These are phyloP conservation scores for Colletotrichum horii DNA, from an alignment of 2,329 filamentous ascomycete species.

Conservation along the genomic window DNA sequence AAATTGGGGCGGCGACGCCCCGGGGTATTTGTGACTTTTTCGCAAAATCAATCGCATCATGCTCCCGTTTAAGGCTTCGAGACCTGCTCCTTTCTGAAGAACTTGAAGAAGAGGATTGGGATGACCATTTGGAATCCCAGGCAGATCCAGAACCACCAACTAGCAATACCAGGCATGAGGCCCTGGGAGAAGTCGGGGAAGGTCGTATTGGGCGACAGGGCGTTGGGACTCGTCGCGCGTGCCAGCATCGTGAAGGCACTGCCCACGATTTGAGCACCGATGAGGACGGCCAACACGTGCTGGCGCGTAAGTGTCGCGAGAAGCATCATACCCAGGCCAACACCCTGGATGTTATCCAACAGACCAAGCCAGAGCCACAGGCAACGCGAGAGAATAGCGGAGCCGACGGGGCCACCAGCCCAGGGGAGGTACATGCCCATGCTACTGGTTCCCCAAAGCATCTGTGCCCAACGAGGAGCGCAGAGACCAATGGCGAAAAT, in stretches of 20 bases:
- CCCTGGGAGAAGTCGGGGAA: conserved; percentile 65
- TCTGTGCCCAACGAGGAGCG: conserved; percentile 71
- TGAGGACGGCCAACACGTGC: conserved; percentile 67
- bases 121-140: conserved; percentile 62
- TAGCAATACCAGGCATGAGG: conserved; percentile 47
- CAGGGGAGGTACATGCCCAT: conserved; percentile 68
- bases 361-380: conserved; percentile 65
- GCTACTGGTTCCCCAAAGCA: conserved; percentile 67
- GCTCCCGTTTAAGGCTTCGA: conserved; percentile 48
- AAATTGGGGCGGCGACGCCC: background rate
- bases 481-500: conserved; percentile 71
- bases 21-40: conserved; percentile 15
- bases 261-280: conserved; percentile 66
- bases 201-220: conserved; percentile 63
- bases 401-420: conserved; percentile 57
- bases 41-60: conserved; percentile 1
- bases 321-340: conserved; percentile 72
- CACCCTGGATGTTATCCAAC: conserved; percentile 67
- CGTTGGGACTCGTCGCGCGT: conserved; percentile 64
- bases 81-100: conserved; percentile 64
- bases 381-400: conserved; percentile 65
- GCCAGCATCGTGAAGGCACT: conserved; percentile 67
- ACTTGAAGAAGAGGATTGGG: conserved; percentile 61
- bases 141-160: conserved; percentile 66
- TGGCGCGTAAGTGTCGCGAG: conserved; percentile 68